Percentiles rank a stretch among this genome's conserved stretches.
These are phyloP conservation scores for Exidia glandulosa DNA, from an alignment of 768 basidiomycete genomes.

Conservation along the genomic window DNA sequence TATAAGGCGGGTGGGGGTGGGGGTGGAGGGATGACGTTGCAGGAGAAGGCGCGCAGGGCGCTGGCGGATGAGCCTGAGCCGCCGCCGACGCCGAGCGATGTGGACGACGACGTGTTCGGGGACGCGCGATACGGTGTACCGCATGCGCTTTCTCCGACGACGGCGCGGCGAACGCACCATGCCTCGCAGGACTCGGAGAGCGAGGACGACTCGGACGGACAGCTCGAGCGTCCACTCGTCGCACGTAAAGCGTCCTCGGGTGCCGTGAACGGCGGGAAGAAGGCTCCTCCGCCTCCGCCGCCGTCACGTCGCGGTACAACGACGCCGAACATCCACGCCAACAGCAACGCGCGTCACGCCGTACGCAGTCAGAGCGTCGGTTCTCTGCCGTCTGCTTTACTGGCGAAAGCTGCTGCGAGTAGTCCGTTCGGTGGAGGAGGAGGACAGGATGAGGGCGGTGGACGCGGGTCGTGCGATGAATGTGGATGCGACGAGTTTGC, in stretches of 20 bases:
- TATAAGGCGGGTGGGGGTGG: no score
- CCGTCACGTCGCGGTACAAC: slow-evolving; percentile 36
- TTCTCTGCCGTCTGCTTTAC: no score
- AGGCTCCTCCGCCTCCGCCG: slow-evolving; percentile 55
- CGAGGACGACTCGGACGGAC: slow-evolving; percentile 13
- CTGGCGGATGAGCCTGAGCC: slow-evolving; percentile 15
- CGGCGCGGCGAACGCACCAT: slow-evolving; percentile 18
- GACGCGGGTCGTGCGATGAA: slow-evolving; percentile 9
- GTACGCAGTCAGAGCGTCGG: slow-evolving; percentile 8
- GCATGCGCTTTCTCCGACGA: background rate
- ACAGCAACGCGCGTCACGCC: slow-evolving; percentile 30
- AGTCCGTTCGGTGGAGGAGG: slow-evolving; percentile 10
- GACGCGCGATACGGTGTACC: background rate
- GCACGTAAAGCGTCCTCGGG: background rate
- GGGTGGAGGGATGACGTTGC: slow-evolving; percentile 11
- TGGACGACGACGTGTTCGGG: slow-evolving; percentile 27
- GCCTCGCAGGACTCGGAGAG: slow-evolving; percentile 15
- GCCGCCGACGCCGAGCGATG: slow-evolving; percentile 20
- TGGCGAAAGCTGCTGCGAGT: no score
- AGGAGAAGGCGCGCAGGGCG: slow-evolving; percentile 12
- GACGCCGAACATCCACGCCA: slow-evolving; percentile 39
- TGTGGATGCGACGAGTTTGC: slow-evolving; percentile 43
- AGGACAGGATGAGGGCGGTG: slow-evolving; percentile 10
- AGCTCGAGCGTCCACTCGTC: slow-evolving; percentile 4
- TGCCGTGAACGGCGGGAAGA: slow-evolving; percentile 22